Evolutionary conservation across 2,329 filamentous ascomycete genomes (phyloP), one percentile per base, ranked within the genome.

Genomic region (Phialocephala sp.): DNA sequence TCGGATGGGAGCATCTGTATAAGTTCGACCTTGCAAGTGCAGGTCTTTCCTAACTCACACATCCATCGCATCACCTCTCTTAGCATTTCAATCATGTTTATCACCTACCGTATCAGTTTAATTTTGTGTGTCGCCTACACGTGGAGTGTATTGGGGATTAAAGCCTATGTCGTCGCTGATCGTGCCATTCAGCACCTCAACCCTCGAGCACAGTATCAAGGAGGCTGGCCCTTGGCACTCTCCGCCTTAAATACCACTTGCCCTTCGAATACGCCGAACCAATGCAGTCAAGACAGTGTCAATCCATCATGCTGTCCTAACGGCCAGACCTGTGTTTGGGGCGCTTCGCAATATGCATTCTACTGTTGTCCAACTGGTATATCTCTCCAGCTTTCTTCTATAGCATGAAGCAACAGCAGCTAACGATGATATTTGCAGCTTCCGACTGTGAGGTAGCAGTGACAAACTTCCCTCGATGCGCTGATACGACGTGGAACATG

Each of bases 321-420:
- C 2, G 66, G 66, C 22, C 55, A 65, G n/a, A 63, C 60, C 6
- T 67, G 66, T 60, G 37, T 52, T 8, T 65, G 35, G 20, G 50
- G 52, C 20, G 1, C 24, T 41, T 39, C n/a, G 5, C 35, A 22
- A 18, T 62, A 52, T 35, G 66, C 59, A 15, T 60, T 32, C 45
- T 65, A 62, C 47, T 67, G 66, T 32, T 67, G 66, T 56, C 66
- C 66, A 22, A 65, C 66, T 20, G 57, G 66, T 67, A 62, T 18
- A 5, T 2, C 41, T 27, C 36, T 52, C 5, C 22, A 5, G 8
- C 47, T 36, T 43, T 41, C 12, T 32, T 32, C 24, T 32, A 27
- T 12, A 18, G 35, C 5, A 50, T 36, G 15, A 39, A 20, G 11
- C 54, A 43, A 43, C 32, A 18, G n/a, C 8, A 20, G 20, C 55